Conservation (phyloP, 352 stramenopile species). For the Pythium biforme region DNA sequence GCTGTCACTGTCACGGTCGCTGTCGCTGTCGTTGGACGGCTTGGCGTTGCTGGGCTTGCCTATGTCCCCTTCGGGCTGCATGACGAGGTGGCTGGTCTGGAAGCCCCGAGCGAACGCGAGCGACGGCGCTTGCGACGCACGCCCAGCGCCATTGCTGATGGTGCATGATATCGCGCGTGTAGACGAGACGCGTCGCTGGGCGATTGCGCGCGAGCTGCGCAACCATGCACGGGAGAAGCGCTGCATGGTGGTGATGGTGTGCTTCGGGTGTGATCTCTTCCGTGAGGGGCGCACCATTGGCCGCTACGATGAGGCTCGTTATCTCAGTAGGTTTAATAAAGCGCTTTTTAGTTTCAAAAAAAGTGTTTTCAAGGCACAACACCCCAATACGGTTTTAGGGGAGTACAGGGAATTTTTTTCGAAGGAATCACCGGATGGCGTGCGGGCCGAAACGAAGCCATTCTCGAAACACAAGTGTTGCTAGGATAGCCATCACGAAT, state of each 20-base stretch:
- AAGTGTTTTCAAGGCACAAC: too few relatives aligned
- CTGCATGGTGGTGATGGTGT: background rate
- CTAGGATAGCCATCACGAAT: background rate
- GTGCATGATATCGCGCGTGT: background rate
- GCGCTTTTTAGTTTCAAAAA: background rate
- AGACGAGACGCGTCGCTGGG: background rate
- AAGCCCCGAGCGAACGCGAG: slow-evolving; percentile 3
- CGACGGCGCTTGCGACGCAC: background rate
- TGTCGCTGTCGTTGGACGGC: background rate
- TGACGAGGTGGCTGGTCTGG: slow-evolving; percentile 11
- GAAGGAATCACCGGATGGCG: background rate
- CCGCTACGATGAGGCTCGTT: background rate
- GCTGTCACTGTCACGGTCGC: slow-evolving; percentile 1
- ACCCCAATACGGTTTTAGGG: slow-evolving; percentile 3
- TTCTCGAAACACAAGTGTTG: background rate
- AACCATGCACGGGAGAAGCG: slow-evolving; percentile 12
- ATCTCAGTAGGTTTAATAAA: background rate
- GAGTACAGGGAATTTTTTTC: slow-evolving; percentile 4
- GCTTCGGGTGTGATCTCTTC: slow-evolving; percentile 9
- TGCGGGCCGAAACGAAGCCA: slow-evolving; percentile 5
- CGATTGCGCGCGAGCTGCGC: background rate
- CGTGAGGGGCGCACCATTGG: background rate
- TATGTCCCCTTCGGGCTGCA: slow-evolving; percentile 11
- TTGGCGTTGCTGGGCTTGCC: slow-evolving; percentile 2
- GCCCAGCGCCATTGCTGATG: too few relatives aligned